Base-by-base conservation (phyloP, 306 rosid species). In the Cucurbita maxima region DNA sequence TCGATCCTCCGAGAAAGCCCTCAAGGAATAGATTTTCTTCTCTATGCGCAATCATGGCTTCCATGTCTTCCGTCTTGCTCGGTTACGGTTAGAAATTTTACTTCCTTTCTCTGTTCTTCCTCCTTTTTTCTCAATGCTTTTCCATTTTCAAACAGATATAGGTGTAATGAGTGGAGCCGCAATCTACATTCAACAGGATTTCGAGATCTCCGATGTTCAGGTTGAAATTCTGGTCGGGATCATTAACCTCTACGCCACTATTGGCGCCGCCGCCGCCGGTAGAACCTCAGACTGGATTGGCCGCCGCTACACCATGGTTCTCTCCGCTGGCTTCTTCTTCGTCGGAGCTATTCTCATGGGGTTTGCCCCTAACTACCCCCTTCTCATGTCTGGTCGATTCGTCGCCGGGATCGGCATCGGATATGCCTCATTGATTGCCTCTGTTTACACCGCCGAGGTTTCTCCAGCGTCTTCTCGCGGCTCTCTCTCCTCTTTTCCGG, bases 311-410 rank as follows among this genome's bases (percentile, higher is more conserved):
- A 85, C 96, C 2, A 87, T 89, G 0, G 81, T 81, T 0, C 56
- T 87, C 1, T 81, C 88, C 36, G 87, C 81, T 0, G 76, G 45
- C 1, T 81, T 87, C 13, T 85, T 85, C 84, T 87, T 89, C 19
- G 70, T 2, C 38, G 92, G 92, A 37, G 87, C 92, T 7, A 3
- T 85, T 7, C 83, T 89, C 3, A 87, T 85, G 96, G 88, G 90
- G 0, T 84, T 81, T 45, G 80, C 96, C 5, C 77, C 88, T 0
- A 81, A 80, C 68, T 89, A 85, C 11, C 0, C 71, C 10, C 86
- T 84, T 15, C 92, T 89, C 43, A 59, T 59, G 66, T 34, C 36
- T 5, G 66, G 66, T 13, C 15, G 66, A 59, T 34, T 59, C 18
- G n/a, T 59, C 43, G 43, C 66, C 66, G 66, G 66, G 0, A 12